Evolutionary conservation across 179 eudicot genomes (phyloP).

Genomic region (Dionaea muscipula): DNA sequence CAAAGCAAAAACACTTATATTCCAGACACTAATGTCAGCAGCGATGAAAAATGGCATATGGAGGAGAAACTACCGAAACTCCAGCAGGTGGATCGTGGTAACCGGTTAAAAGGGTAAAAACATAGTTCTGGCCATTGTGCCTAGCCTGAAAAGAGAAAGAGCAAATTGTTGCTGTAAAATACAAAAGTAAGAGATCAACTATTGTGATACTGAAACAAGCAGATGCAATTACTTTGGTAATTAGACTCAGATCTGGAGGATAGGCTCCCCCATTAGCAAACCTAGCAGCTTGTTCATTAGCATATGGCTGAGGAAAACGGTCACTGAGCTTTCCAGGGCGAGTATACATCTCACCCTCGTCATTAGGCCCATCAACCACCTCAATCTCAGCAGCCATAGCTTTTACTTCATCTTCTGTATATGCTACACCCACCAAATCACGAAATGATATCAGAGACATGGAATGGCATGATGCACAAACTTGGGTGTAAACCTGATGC

Average conservation of each 20-base stretch:
- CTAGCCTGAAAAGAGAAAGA: conserved; percentile 50
- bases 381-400: conserved; percentile 99
- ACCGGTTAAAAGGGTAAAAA: conserved; percentile 75
- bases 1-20: background rate
- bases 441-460: conserved; percentile 85
- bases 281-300: conserved; percentile 85
- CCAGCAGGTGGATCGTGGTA: conserved; percentile 98
- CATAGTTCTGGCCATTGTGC: conserved; percentile 92
- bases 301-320: conserved; percentile 73
- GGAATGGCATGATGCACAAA: conserved; percentile 95
- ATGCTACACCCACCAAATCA: conserved; percentile 94
- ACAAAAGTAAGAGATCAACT: background rate
- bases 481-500: conserved; percentile 91
- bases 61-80: conserved; percentile 30
- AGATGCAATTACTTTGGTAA: conserved; percentile 52
- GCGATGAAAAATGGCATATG: background rate
- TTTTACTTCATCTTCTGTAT: conserved; percentile 84
- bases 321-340: conserved; percentile 94
- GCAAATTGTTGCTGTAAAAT: background rate
- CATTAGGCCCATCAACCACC: conserved; percentile 93
- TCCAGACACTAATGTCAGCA: background rate
- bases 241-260: conserved; percentile 90
- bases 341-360: conserved; percentile 88
- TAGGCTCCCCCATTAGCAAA: conserved; percentile 97
- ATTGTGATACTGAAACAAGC: background rate